A percentile compares a stretch with the other conserved stretches of the same genome.
Evolutionary conservation across 1,284 basidiomycete genomes (phyloP).

Genomic region (Termitomyces sp.): DNA sequence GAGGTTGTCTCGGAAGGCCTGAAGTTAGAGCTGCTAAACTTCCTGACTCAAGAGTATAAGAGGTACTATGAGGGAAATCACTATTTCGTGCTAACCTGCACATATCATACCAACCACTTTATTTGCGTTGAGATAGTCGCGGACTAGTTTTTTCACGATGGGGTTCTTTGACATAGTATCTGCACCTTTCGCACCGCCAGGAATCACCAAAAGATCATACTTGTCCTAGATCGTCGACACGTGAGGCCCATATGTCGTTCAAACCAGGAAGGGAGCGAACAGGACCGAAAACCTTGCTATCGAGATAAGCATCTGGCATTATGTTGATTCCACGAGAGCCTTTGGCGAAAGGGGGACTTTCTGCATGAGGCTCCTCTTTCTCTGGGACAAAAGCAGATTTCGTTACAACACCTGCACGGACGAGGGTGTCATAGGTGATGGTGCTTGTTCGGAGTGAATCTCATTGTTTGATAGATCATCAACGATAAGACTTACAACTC

Average conservation of each 20-base stretch:
- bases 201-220: slow-evolving; percentile 70
- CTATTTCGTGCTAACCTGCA: slow-evolving; percentile 46
- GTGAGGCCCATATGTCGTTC: background rate
- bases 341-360: slow-evolving; percentile 43
- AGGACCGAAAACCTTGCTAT: slow-evolving; percentile 39
- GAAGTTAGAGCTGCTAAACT: slow-evolving; percentile 66
- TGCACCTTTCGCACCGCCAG: slow-evolving; percentile 79
- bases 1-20: slow-evolving; percentile 53
- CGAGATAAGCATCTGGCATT: slow-evolving; percentile 59
- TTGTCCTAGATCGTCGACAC: slow-evolving; percentile 37
- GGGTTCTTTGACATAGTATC: slow-evolving; percentile 61
- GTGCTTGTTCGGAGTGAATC: slow-evolving; percentile 41
- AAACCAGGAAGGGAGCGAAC: slow-evolving; percentile 29
- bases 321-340: slow-evolving; percentile 75
- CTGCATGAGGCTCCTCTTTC: slow-evolving; percentile 16
- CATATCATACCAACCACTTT: slow-evolving; percentile 82
- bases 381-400: slow-evolving; percentile 64
- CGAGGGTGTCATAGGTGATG: slow-evolving; percentile 75
- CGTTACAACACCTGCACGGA: slow-evolving; percentile 63
- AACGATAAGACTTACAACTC: slow-evolving; percentile 59
- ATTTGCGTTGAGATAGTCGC: slow-evolving; percentile 51
- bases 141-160: slow-evolving; percentile 62
- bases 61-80: background rate
- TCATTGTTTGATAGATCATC: background rate
- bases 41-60: slow-evolving; percentile 34